Evolutionary conservation across 495 filamentous ascomycete genomes (phyloP).

Genomic region (Hypoxylon perforatum): DNA sequence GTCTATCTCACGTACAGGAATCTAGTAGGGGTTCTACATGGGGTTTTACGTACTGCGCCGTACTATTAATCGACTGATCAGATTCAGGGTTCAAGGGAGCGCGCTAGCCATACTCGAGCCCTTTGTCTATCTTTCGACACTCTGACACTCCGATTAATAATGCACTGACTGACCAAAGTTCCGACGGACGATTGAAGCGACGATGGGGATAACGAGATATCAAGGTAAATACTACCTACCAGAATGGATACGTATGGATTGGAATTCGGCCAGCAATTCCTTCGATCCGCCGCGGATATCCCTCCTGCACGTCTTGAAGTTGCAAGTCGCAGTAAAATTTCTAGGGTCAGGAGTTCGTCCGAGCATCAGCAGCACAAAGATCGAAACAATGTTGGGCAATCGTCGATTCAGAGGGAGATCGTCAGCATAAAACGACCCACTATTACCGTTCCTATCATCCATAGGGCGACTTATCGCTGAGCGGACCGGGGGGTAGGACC

Average conservation of each 20-base stretch:
- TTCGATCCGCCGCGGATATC: conserved; percentile 23
- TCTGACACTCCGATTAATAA: too few species aligned
- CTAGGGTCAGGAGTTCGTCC: conserved; percentile 25
- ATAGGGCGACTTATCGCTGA: conserved; percentile 35
- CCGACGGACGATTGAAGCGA: too few species aligned
- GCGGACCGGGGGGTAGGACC: conserved; percentile 9
- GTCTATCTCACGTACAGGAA: too few species aligned
- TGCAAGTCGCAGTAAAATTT: conserved; percentile 34
- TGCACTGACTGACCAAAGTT: too few species aligned
- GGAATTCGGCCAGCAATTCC: conserved; percentile 26
- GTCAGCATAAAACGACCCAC: conserved; percentile 29
- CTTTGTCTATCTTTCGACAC: too few species aligned
- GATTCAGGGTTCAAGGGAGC: conserved; percentile 19
- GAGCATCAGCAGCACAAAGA: conserved; percentile 38
- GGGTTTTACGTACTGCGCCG: too few species aligned
- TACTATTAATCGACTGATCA: conserved; percentile 5
- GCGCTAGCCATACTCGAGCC: too few species aligned
- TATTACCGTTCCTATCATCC: conserved; percentile 22
- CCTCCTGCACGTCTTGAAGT: conserved; percentile 32
- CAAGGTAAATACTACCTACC: conserved; percentile 31
- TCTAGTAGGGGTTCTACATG: too few species aligned
- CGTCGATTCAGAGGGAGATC: conserved; percentile 31
- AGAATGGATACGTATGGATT: conserved; percentile 20
- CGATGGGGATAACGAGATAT: conserved; percentile 26
- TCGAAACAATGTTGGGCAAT: conserved; percentile 40